Evolutionary conservation across 2,329 filamentous ascomycete genomes (phyloP), one percentile per base, ranked within the genome.

Genomic region (Didymella pinodella): DNA sequence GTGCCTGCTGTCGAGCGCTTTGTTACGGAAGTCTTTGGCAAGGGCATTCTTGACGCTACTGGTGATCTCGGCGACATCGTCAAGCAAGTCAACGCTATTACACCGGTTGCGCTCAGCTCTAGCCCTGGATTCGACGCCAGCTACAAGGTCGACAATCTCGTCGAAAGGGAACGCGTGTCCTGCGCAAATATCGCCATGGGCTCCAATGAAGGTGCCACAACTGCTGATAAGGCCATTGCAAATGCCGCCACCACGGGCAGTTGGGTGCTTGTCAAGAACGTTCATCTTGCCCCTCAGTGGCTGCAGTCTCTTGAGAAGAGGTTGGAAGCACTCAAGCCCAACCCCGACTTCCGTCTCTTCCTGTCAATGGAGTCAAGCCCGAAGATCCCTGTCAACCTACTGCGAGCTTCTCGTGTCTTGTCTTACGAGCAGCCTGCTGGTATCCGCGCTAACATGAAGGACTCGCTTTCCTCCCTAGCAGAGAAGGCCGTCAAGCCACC

Each of bases 131-230:
- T 99, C 76, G 95, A 99, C 78, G 96, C 96, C 53, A 97, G 92
- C 75, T 99, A 98, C 87, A 99, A 99, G 83, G 95, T 99, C 60
- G 95, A 99, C 77, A 92, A 89, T 61, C 84, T 99, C 53, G 96
- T 98, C 29, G 92, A 97, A 78, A 87, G 92, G 66, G 89, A 88
- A 76, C 86, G 87, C 59, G 89, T 92, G 50, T 88, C 86, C 54
- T 99, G 95, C 80, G 93, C 93, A 59, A 97, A 97, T 77, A 97
- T 99, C 73, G 96, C 96, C 69, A 99, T 99, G 95, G 95, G 95
- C 73, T 98, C 95, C 45, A 96, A 96, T 72, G 95, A 99, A 82
- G 92, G 93, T 75, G 83, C 96, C 18, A 88, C 93, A 57, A 95
- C 89, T 62, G 95, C 95, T 18, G 95, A 99, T 83, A 97, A 97